Conservation (phyloP, 805 yeast genomes). For the Yarrowia yakushimensis region DNA sequence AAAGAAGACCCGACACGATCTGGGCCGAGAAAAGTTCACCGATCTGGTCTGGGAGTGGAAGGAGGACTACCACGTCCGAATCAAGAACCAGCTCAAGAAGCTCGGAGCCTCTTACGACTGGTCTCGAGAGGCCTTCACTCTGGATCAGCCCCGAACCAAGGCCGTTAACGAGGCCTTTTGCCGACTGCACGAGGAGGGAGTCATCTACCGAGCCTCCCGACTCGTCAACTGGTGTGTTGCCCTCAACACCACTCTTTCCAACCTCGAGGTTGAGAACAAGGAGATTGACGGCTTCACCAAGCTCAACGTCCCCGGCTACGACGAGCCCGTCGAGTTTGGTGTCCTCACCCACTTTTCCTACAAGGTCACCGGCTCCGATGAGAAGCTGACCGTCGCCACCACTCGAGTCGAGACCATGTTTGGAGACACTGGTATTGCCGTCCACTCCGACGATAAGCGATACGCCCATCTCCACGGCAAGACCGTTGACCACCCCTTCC, state of each 20-base stretch:
- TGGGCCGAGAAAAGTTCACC: constrained; percentile 85
- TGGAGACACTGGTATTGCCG: constrained; percentile 98
- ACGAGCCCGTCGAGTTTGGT: constrained; percentile 90
- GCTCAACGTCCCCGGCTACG: constrained; percentile 85
- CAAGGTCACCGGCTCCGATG: constrained; percentile 79
- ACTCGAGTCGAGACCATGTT: constrained; percentile 98
- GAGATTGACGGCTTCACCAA: constrained; percentile 78
- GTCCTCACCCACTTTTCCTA: constrained; percentile 94
- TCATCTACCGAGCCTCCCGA: constrained; percentile 88
- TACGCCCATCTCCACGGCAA: constrained; percentile 95
- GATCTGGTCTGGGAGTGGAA: constrained; percentile 98
- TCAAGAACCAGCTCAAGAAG: constrained; percentile 75
- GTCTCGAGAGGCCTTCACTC: constrained; percentile 90
- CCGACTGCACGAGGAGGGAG: constrained; percentile 87
- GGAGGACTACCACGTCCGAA: constrained; percentile 82
- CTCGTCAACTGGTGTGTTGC: constrained; percentile 96
- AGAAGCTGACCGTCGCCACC: constrained; percentile 87
- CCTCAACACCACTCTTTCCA: constrained; percentile 91
- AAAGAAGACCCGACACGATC: constrained; percentile 88
- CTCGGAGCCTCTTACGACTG: constrained; percentile 98
- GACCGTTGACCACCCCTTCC: constrained; percentile 83
- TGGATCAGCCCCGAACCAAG: constrained; percentile 69
- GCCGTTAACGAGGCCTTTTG: constrained; percentile 92
- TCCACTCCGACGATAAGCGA: constrained; percentile 91
- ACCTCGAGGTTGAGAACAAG: constrained; percentile 93